Base-by-base conservation (phyloP, 768 basidiomycete genomes). In the Boletus rubroflammeus region DNA sequence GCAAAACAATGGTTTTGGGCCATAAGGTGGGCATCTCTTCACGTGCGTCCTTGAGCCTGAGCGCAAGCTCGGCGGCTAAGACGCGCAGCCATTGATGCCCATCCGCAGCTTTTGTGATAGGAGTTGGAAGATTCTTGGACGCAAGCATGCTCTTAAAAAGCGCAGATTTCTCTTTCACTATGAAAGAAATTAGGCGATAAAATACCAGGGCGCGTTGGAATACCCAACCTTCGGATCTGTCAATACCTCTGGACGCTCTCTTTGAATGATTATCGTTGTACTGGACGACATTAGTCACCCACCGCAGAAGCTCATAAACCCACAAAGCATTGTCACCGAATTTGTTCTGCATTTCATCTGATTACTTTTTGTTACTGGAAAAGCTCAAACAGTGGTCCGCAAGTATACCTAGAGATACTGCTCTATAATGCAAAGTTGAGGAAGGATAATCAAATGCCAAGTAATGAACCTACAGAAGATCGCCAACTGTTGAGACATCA, bases 111-210 rank as follows among this genome's bases (percentile, higher is more conserved):
- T 83, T 86, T 6, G 79, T 88, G 23, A 98, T 83, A 0, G 89
- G 81, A 32, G 84, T 82, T 0, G 87, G 84, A 23, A 98, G 80
- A 64, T 98, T 98, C 70, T 99, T 99, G n/a, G 93, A 88, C 0
- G 93, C 92, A 50, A 93, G 74, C 96, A 98, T 98, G 62, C 90
- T 93, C 75, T 97, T 98, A 57, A 81, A 86, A 29, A 88, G 72
- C 0, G 78, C 74, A 15, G 85, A 78, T 69, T 92, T 92, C 65
- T 92, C 90, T 64, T 91, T 93, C 34, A 98, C 95, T 96, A 14
- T 9, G 36, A 54, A 50, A 39, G 32, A 40, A 36, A 38, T 51
- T n/a, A 59, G 53, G n/a, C 6, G 8, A 45, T 5, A 26, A 40
- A 21, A 26, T 3, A 23, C 15, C 1, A 6, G 1, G 6, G 10